Evolutionary conservation across 176 grass and related monocot species (phyloP), one percentile per base, ranked within the genome.

Genomic region (Canna indica): DNA sequence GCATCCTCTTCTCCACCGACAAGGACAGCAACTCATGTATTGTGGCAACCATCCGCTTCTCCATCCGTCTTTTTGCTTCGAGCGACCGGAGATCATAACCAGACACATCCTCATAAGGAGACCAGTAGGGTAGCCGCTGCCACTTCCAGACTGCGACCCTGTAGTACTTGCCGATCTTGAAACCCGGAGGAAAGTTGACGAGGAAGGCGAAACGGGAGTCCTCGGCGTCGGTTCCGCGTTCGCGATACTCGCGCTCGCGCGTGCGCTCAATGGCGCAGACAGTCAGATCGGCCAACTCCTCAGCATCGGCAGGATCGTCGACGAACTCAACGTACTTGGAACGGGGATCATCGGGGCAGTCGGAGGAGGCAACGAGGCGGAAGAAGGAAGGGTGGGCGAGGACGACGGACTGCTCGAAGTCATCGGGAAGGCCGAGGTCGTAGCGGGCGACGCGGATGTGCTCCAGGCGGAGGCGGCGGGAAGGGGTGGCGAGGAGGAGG

Each of bases 81-180:
- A 97, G 83, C 5, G 88, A 92, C 4, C 88, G 82, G 75, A 97
- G 78, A 73, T 97, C 93, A 34, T 97, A 87, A 18, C 79, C 83
- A 0, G 93, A 87, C 48, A 92, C 81, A 46, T 97, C 93, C 36
- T 78, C 84, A 27, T 92, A 97, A 15, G 93, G 88, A 0, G 93
- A 96, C 31, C 83, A 90, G 36, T 96, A 91, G 14, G 88, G 93
- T 26, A 91, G 86, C 7, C 88, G 88, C 74, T 91, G 88, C 88
- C 93, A 97, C 75, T 90, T 91, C 88, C 88, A 97, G 30, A 87
- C 84, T 18, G 88, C 85, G 17, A 97, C 84, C 17, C 88, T 83
- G 50, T 84, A 92, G 45, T 90, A 97, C 79, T 97, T 97, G 54
- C 93, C 88, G 63, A 90, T 92, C 90, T 92, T 97, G 50, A 97